Conservation (phyloP, 208 protist species). For the Leishmania tropica region DNA sequence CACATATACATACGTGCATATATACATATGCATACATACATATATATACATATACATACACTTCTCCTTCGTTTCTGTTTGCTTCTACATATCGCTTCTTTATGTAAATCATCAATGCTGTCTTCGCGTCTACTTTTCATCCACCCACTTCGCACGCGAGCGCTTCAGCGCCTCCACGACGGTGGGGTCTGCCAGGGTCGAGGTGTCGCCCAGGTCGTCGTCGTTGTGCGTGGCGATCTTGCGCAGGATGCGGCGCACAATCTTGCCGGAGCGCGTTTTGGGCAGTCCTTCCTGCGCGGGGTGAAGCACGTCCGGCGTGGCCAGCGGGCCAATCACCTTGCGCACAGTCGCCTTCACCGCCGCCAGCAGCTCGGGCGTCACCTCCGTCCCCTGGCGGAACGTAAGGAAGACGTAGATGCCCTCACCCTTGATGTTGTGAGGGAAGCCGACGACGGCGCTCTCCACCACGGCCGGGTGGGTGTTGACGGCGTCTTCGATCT, state of each 20-base stretch:
- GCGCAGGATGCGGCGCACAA: conserved; percentile 98
- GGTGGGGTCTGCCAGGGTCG: conserved; percentile 90
- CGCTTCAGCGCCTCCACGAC: conserved; percentile 93
- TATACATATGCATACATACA: too few species aligned
- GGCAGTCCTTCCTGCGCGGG: conserved; percentile 86
- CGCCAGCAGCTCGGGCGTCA: conserved; percentile 57
- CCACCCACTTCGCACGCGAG: conserved; percentile 78
- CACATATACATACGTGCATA: too few species aligned
- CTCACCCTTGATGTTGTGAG: conserved; percentile 95
- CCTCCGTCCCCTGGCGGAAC: conserved; percentile 73
- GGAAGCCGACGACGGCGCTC: conserved; percentile 94
- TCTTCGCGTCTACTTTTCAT: conserved; percentile 79
- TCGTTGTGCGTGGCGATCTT: conserved; percentile 93
- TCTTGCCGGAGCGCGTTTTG: conserved; percentile 98
- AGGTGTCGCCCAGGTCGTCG: conserved; percentile 91
- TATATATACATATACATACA: background rate
- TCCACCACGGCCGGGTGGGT: conserved; percentile 90
- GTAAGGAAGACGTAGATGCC: conserved; percentile 95
- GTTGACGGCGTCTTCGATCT: conserved; percentile 96
- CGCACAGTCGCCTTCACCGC: conserved; percentile 82
- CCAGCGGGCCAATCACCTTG: conserved; percentile 95
- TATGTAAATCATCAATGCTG: background rate
- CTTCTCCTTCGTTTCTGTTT: background rate
- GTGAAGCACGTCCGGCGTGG: conserved; percentile 93
- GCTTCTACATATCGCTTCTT: background rate